Base-by-base conservation (phyloP, 2,329 filamentous ascomycete genomes). In the Alternaria tenuissima region DNA sequence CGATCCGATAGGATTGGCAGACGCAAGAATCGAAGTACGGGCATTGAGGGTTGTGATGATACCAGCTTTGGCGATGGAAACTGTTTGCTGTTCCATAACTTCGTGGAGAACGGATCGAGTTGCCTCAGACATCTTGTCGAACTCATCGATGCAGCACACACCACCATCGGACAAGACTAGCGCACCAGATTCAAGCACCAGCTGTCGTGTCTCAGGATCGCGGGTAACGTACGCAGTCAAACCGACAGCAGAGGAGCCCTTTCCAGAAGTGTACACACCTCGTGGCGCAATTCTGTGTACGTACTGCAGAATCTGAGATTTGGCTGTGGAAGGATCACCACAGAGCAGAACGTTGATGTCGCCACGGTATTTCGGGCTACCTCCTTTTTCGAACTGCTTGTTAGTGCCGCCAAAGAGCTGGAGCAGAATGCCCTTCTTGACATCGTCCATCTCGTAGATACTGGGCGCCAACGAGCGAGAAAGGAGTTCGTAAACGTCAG, bases 331-430 rank as follows among this genome's bases (percentile, higher is more conserved):
- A 0, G 95, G 95, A 74, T 99, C 95, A 84, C 95, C 95, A 73
- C 95, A 99, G 36, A 99, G 89, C 43, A 99, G 86, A 52, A 99
- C 88, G 76, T 99, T 99, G 82, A 99, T 97, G 79, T 99, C 95
- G 64, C 95, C 95, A 82, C 95, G 88, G 78, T 99, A 99, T 71
- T 91, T 94, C 7, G 95, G 95, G 74, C 92, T 97, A 59, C 94
- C 95, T 57, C 95, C 95, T 80, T 97, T 98, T 60, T 96, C 88
- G 78, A 99, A 99, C 1, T 92, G 92, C 82, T 99, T 99, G 84
- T 99, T 99, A 34, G 95, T 97, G 57, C 95, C 95, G 38, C 95
- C 94, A 76, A 99, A 99, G 41, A 99, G 87, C 75, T 99, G 95
- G 4, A 99, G 88, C 11, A 99, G 84, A 63, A 99, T 97, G 11